Percentiles rank a stretch among this genome's conserved stretches.
phyloP scores from a whole-genome alignment of 2,329 filamentous ascomycete species.

The Colletotrichum sp. region DNA sequence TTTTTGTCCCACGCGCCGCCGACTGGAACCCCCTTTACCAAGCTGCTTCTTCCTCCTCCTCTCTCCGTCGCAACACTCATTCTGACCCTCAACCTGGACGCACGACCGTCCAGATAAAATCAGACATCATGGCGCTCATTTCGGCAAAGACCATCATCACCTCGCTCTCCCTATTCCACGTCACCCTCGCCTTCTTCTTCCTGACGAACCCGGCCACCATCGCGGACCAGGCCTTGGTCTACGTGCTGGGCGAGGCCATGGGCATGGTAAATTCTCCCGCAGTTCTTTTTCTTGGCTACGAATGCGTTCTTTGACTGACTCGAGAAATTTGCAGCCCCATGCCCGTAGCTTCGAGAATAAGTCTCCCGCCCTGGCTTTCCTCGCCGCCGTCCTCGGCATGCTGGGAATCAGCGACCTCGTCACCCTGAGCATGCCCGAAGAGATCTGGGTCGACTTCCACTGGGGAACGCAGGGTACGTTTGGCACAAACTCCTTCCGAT shows the following conservation, averaged over 20 bases:
- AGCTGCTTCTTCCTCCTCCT: not conserved
- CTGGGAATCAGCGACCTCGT: constrained; percentile 68
- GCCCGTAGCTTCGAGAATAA: constrained; percentile 71
- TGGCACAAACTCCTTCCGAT: constrained; percentile 33
- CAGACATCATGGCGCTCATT: constrained; percentile 74
- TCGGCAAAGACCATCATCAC: constrained; percentile 83
- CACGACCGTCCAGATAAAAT: not conserved
- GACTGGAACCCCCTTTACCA: not conserved
- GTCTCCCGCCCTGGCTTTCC: constrained; percentile 74
- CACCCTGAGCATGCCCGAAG: constrained; percentile 71
- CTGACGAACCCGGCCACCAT: constrained; percentile 74
- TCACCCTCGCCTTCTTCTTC: constrained; percentile 85
- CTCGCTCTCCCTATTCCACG: constrained; percentile 81
- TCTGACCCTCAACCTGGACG: not conserved
- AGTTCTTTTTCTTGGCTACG: no score
- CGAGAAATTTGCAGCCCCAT: constrained; percentile 53
- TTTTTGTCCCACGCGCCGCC: not conserved
- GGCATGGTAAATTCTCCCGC: constrained; percentile 35
- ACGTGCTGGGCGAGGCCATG: constrained; percentile 83
- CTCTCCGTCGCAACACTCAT: not conserved
- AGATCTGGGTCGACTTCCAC: constrained; percentile 66
- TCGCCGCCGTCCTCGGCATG: constrained; percentile 70
- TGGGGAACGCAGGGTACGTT: constrained; percentile 68
- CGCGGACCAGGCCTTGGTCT: constrained; percentile 81
- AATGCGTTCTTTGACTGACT: not conserved